A percentile compares a stretch with the other conserved stretches of the same genome.
Evolutionary conservation across 2,329 filamentous ascomycete species (phyloP).

Genomic region (Berkeleyomyces basicola): DNA sequence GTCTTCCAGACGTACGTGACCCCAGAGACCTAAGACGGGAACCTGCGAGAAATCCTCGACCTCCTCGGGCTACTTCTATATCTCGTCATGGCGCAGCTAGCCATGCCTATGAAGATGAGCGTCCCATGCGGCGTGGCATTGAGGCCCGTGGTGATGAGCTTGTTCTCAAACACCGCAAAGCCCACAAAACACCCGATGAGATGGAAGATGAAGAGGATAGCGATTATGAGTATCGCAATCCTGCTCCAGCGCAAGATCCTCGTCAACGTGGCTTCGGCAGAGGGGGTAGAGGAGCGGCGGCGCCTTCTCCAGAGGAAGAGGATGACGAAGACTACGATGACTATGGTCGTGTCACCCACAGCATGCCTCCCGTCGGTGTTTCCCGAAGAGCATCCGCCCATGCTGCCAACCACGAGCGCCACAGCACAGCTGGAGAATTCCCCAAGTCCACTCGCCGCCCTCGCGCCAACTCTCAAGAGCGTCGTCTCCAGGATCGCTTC

Average conservation of each 20-base stretch:
- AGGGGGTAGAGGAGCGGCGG: not conserved
- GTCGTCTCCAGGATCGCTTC: slow-evolving; percentile 3
- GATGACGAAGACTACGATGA: slow-evolving; percentile 12
- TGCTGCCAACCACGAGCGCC: slow-evolving; percentile 4
- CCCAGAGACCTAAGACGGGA: not conserved
- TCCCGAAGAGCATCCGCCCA: not conserved
- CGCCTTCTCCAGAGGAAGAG: not conserved
- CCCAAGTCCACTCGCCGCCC: slow-evolving; percentile 7
- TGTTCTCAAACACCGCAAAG: slow-evolving; percentile 1
- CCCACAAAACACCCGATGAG: not conserved
- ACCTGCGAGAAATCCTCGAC: slow-evolving; percentile 1
- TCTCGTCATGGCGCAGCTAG: slow-evolving; percentile 2
- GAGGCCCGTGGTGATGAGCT: slow-evolving; percentile 10
- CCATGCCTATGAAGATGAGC: slow-evolving; percentile 3
- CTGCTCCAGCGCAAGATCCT: not conserved
- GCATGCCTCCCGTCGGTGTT: slow-evolving; percentile 1
- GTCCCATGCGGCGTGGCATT: not conserved
- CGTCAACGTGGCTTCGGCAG: slow-evolving; percentile 2
- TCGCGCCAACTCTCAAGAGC: slow-evolving; percentile 4
- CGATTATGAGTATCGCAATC: slow-evolving; percentile 3
- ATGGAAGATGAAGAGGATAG: slow-evolving; percentile 11
- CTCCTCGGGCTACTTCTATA: slow-evolving; percentile 6
- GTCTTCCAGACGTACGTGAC: not conserved
- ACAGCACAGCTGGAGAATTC: slow-evolving; percentile 11
- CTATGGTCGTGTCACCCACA: not conserved